These are phyloP conservation scores for Claviceps spartinae DNA, from an alignment of 2,329 filamentous ascomycete species.

Conservation along the genomic window DNA sequence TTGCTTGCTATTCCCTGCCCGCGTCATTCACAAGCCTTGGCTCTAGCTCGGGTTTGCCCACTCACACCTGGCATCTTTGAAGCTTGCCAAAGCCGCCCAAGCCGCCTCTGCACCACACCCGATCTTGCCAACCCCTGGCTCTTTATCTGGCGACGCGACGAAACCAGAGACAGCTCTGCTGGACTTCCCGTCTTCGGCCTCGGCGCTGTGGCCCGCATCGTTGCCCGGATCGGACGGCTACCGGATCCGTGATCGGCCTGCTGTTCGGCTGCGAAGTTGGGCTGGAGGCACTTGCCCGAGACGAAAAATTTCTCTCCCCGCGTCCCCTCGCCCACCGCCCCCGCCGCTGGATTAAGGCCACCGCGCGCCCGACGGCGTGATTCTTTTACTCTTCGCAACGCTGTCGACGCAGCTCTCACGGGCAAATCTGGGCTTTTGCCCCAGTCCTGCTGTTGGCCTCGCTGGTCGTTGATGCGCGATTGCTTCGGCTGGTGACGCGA, in stretches of 20 bases:
- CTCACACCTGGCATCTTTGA: constrained; percentile 3
- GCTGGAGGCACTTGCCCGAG: constrained; percentile 9
- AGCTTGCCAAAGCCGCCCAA: not conserved
- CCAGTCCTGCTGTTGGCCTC: not conserved
- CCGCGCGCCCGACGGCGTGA: constrained; percentile 5
- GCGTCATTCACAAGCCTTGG: constrained; percentile 2
- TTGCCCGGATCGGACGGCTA: constrained; percentile 5
- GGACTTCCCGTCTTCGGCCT: constrained; percentile 1
- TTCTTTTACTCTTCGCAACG: not conserved
- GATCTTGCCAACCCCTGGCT: constrained; percentile 1
- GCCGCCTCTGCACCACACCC: not conserved
- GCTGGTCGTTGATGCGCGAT: constrained; percentile 1
- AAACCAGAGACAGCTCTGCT: not conserved
- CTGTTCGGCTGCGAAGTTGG: constrained; percentile 7
- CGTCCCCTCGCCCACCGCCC: constrained; percentile 1
- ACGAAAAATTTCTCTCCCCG: constrained; percentile 21
- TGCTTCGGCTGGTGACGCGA: constrained; percentile 1
- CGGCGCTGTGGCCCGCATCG: constrained; percentile 6
- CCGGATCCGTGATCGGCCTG: constrained; percentile 3
- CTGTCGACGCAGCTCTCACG: not conserved
- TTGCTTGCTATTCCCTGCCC: not conserved
- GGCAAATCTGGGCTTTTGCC: not conserved
- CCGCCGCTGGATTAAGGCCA: constrained; percentile 9
- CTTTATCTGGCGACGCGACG: not conserved
- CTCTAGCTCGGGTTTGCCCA: constrained; percentile 4